Conservation (phyloP, 352 stramenopile genomes). For the Nothophytophthora sp. region DNA sequence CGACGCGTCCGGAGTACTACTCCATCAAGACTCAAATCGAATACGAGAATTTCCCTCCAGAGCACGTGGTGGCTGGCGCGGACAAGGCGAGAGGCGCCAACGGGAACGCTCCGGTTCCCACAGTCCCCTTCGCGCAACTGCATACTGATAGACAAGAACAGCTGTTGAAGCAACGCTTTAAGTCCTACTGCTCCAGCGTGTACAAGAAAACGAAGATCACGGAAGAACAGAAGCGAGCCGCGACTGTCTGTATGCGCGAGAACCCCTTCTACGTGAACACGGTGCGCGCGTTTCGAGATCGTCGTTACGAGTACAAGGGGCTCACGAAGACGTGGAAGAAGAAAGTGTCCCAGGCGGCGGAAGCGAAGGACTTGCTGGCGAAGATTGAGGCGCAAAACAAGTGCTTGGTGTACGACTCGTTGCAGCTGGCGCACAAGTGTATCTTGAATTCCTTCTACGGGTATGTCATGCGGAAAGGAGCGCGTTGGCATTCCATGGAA, state of each 20-base stretch:
- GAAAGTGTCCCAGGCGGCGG: conserved; percentile 76
- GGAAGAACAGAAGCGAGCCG: conserved; percentile 92
- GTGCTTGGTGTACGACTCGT: conserved; percentile 96
- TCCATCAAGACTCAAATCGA: conserved; percentile 95
- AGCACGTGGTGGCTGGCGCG: conserved; percentile 10
- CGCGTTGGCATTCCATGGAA: conserved; percentile 99
- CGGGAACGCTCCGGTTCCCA: conserved; percentile 1
- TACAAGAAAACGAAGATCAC: conserved; percentile 99
- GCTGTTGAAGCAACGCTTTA: conserved; percentile 82
- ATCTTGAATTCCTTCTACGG: conserved; percentile 99
- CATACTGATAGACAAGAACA: conserved; percentile 55
- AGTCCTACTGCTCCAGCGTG: conserved; percentile 96
- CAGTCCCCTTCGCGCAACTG: conserved; percentile 69
- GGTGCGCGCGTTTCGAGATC: conserved; percentile 98
- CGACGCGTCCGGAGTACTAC: conserved; percentile 95
- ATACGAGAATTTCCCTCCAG: conserved; percentile 83
- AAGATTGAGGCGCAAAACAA: conserved; percentile 91
- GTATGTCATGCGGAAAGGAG: conserved; percentile 99
- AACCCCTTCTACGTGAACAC: conserved; percentile 99
- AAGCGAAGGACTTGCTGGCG: conserved; percentile 74
- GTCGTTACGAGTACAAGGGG: conserved; percentile 99
- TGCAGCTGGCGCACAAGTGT: conserved; percentile 99
- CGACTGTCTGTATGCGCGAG: conserved; percentile 99
- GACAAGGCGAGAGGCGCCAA: conserved; percentile 12
- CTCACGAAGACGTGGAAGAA: conserved; percentile 96